A percentile compares a stretch with the other conserved stretches of the same genome.
These are phyloP conservation scores for Candida buenavistaensis DNA, from an alignment of 1,139 yeast species.

Conservation along the genomic window DNA sequence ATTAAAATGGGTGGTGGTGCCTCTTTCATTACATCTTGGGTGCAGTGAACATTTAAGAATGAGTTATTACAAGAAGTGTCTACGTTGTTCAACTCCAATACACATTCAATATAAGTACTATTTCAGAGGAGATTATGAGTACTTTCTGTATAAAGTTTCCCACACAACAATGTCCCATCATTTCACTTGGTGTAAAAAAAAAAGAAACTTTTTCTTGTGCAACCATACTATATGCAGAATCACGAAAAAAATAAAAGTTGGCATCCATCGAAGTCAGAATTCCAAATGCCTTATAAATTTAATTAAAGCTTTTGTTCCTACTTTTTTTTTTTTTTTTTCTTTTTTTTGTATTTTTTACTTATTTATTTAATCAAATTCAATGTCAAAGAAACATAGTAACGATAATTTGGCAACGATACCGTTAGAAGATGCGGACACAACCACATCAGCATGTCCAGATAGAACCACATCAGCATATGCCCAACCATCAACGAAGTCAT, in stretches of 20 bases:
- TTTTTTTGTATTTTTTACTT: background rate
- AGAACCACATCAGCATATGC: slow-evolving; percentile 8
- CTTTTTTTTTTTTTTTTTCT: background rate
- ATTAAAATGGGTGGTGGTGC: no score
- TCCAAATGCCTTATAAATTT: background rate
- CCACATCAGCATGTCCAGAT: background rate
- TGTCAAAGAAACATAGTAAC: background rate
- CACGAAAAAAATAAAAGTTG: no score
- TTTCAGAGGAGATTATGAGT: no score
- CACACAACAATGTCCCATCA: no score
- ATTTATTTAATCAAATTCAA: background rate
- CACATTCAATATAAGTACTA: no score
- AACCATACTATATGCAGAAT: no score
- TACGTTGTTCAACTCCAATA: no score
- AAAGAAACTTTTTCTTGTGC: background rate
- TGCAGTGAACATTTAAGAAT: no score
- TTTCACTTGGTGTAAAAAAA: background rate
- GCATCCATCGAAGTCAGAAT: no score
- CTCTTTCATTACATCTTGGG: no score
- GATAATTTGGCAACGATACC: background rate
- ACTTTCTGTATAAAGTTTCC: no score
- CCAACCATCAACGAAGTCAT: slow-evolving; percentile 6
- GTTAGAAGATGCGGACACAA: background rate
- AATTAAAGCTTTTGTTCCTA: background rate
- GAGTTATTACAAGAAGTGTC: no score